Evolutionary conservation across 192 early-diverging fungal genomes (phyloP), one percentile per base, ranked within the genome.

Genomic region (Coemansia sp.): DNA sequence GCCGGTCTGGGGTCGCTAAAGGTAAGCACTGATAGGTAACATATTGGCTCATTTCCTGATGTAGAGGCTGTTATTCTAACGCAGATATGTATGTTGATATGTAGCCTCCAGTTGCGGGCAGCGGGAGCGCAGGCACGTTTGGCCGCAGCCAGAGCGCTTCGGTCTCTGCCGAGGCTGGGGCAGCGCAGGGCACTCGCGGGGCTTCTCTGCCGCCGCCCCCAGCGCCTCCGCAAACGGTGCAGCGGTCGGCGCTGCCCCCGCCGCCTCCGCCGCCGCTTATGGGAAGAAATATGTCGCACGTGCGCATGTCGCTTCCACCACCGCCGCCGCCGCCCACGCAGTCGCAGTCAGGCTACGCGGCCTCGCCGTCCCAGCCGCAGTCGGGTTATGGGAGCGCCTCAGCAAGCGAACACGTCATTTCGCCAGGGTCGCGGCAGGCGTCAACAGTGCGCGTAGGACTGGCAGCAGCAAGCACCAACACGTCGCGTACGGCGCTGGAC

Each of bases 401-500:
- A 31, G 9, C 28, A 10, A 22, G 34, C 31, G 55, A 66, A 8
- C 37, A 58, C 20, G 5, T 31, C 14, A 28, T 7, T 15, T 23
- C 42, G 53, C 59, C 49, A 19, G 40, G 38, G 37, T 47, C 60
- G 22, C 60, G 62, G 2, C 61, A 57, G 36, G 22, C 60, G 4
- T 37, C 42, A 14, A 19, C 44, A 15, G 44, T 23, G 15, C 52
- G 52, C 7, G 25, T 50, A 9, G 60, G 68, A 2, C 31, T 54
- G 34, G 51, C 61, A 49, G 49, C 56, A 4, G 56, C 56, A 9
- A 56, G 46, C 25, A 52, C 28, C 56, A 61, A 66, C 50, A 48
- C 69, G 9, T 61, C 76, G 7, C 71, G 76, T 11, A 70, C 66
- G 5, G 76, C 70, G 3, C 58, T 79, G 37, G 71, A 74, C 38